Percentiles rank a stretch among this genome's conserved stretches.
phyloP scores from a whole-genome alignment of 78 protist species.

The Reticulomyxa filosa region DNA sequence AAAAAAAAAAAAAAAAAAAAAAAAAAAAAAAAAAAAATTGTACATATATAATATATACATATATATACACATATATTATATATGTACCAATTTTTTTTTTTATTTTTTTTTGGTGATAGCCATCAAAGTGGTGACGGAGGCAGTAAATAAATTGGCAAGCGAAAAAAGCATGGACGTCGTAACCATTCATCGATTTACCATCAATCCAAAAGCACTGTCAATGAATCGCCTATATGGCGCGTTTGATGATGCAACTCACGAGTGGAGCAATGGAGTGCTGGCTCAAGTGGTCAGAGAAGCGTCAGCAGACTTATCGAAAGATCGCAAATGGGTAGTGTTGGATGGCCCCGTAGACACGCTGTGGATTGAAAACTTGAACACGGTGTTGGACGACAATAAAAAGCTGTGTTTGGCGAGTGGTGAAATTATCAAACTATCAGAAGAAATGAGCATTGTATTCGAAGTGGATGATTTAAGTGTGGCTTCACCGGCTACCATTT shows the following conservation, averaged over 20 bases:
- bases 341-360: slow-evolving; percentile 62
- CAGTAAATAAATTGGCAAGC: slow-evolving; percentile 18
- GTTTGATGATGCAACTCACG: slow-evolving; percentile 11
- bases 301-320: slow-evolving; percentile 6
- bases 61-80: no score
- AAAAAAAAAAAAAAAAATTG: no score
- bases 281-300: slow-evolving; percentile 6
- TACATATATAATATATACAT: no score
- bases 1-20: no score
- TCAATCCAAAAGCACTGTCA: slow-evolving; percentile 23
- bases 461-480: slow-evolving; percentile 52
- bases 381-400: slow-evolving; percentile 80
- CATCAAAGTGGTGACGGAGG: not conserved
- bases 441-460: slow-evolving; percentile 37
- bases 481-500: slow-evolving; percentile 51
- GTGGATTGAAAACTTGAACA: slow-evolving; percentile 87
- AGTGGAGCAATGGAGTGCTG: slow-evolving; percentile 25
- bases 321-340: slow-evolving; percentile 14
- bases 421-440: slow-evolving; percentile 51
- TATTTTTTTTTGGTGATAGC: no score
- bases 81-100: no score
- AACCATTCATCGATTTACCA: no score
- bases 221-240: slow-evolving; percentile 15
- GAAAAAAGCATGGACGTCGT: no score
- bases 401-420: slow-evolving; percentile 71